Base-by-base conservation (phyloP, 2,329 filamentous ascomycete genomes). In the Gliomastix tumulicola region DNA sequence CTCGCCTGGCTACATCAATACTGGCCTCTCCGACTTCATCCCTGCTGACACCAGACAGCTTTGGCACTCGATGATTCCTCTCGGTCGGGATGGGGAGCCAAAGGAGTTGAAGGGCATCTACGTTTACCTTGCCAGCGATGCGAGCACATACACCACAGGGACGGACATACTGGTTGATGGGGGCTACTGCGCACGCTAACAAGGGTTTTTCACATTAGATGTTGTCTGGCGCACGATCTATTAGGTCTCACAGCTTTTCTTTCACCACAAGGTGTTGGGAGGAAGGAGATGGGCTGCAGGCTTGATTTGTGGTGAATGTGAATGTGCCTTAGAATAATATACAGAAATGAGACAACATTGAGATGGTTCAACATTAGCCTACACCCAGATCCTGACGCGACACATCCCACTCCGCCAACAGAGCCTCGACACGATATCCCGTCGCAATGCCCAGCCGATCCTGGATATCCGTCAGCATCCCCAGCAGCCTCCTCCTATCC, bases 101-200 rank as follows among this genome's bases (percentile, higher is more conserved):
- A 73, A 79, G 47, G 81, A 85, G 63, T 62, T 85, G 45, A 83
- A 83, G 62, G 81, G 79, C 10, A 79, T 77, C 23, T 87, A 79
- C 55, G 63, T 87, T 36, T 87, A 84, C 57, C 68, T 87, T 35
- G 79, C 81, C 21, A 81, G 74, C 33, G 82, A 87, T 54, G 82
- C 82, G 3, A 75, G 76, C 38, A 78, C 72, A 35, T 87, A 84
- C 60, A 84, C 79, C 12, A 87, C 82, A 20, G 82, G 73, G 3
- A 66, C 74, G 9, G 78, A 83, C 51, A 66, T 86, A 34, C 60
- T 82, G 43, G 74, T 84, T 38, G 82, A 85, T 54, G 81, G 80
- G 45, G 79, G 79, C 33, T 82, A 82, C 38, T 40, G 37, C 18
- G 40, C 33, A 38, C 30, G 41, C 30, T 43, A 43, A 22, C n/a